Evolutionary conservation across 257 asterid species (phyloP).

Genomic region (Eustoma russellianum): DNA sequence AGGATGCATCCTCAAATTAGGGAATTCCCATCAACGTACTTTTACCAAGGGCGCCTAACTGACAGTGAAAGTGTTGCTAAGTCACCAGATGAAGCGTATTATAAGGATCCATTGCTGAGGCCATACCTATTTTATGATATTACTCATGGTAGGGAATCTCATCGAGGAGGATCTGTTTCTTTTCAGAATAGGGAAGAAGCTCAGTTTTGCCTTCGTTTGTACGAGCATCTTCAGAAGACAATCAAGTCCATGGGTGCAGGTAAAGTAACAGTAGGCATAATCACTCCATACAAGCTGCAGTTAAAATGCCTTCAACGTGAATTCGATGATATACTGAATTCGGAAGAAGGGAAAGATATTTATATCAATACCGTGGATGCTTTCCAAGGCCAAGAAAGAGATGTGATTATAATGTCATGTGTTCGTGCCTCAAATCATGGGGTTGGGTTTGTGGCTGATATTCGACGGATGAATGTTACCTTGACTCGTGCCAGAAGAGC

Average conservation of each 20-base stretch:
- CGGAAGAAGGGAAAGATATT: conserved; percentile 92
- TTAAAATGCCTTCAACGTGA: conserved; percentile 95
- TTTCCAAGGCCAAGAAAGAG: conserved; percentile 99
- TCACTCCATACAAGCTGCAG: conserved; percentile 95
- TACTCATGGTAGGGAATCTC: conserved; percentile 89
- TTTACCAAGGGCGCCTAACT: conserved; percentile 93
- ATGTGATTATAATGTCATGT: conserved; percentile 95
- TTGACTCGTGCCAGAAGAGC: conserved; percentile 97
- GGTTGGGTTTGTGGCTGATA: conserved; percentile 94
- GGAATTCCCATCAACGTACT: conserved; percentile 94
- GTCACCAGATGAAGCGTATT: conserved; percentile 68
- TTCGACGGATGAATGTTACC: conserved; percentile 98
- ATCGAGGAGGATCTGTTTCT: conserved; percentile 92
- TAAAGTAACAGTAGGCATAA: conserved; percentile 88
- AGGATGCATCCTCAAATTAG: conserved; percentile 97
- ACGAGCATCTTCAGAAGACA: conserved; percentile 79
- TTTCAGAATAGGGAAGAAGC: conserved; percentile 92
- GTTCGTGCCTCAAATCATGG: conserved; percentile 95
- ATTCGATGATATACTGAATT: conserved; percentile 70
- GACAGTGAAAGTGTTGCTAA: conserved; percentile 83
- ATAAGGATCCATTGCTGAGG: conserved; percentile 70
- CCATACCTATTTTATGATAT: conserved; percentile 86
- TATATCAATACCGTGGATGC: conserved; percentile 97
- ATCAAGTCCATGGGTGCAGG: conserved; percentile 53
- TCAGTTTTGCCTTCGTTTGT: conserved; percentile 82